These are phyloP conservation scores for Alloteropsis semialata DNA, from an alignment of 176 grass and related monocot species.

Conservation along the genomic window DNA sequence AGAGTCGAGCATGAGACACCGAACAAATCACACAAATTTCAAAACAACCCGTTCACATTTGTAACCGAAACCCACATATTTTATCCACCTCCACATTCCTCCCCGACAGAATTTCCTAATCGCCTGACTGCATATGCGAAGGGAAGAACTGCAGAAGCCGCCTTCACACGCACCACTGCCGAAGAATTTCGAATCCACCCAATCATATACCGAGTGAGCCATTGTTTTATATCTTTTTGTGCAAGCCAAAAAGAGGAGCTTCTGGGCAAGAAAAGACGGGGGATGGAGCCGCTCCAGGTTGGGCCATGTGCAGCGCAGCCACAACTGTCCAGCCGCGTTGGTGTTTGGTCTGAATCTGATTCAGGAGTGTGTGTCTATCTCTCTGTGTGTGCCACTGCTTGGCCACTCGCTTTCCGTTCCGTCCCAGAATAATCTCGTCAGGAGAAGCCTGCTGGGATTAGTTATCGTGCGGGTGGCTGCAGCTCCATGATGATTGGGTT, in stretches of 20 bases:
- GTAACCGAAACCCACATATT: not conserved
- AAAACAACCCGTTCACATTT: not conserved
- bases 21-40: not conserved
- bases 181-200: not conserved
- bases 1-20: too few species aligned
- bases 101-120: not conserved
- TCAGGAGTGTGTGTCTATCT: not conserved
- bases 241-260: not conserved
- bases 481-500: too few species aligned
- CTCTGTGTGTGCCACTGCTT: not conserved
- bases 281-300: not conserved
- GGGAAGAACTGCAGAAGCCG: too few species aligned
- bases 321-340: conserved; percentile 13
- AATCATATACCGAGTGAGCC: conserved; percentile 1
- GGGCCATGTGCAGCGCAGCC: conserved; percentile 6
- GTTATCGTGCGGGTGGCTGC: too few species aligned
- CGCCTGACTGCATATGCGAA: too few species aligned
- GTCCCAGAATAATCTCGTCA: too few species aligned
- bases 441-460: too few species aligned
- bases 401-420: not conserved
- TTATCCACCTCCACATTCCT: not conserved
- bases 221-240: not conserved
- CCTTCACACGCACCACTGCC: not conserved
- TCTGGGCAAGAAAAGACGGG: not conserved
- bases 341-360: not conserved